phyloP scores from a whole-genome alignment of 1,284 basidiomycete genomes.

The Cutaneotrichosporon dermatis region DNA sequence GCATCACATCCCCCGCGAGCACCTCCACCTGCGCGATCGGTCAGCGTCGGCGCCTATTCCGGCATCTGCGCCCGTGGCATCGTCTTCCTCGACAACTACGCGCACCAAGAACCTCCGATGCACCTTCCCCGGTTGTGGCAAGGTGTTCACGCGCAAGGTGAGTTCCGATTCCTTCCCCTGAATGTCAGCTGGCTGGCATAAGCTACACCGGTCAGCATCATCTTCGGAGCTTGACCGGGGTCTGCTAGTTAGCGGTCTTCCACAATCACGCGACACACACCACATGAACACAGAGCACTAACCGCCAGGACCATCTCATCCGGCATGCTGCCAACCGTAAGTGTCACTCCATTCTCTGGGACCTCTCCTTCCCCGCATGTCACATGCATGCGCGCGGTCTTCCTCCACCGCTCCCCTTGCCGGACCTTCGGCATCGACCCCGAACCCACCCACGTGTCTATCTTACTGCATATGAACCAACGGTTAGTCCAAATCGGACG shows the following conservation, averaged over 20 bases:
- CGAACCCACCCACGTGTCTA: too few species aligned
- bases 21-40: neutral
- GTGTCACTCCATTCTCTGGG: conserved; percentile 4
- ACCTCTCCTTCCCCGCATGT: too few species aligned
- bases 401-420: too few species aligned
- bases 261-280: too few species aligned
- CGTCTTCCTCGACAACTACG: neutral
- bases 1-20: neutral
- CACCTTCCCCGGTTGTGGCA: conserved; percentile 27
- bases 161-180: conserved; percentile 5
- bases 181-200: neutral
- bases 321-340: conserved; percentile 43
- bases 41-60: too few species aligned
- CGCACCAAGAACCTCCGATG: conserved; percentile 16
- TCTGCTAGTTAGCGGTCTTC: too few species aligned
- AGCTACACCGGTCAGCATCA: too few species aligned
- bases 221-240: too few species aligned
- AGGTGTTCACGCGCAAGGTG: conserved; percentile 42
- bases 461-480: too few species aligned
- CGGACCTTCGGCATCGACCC: too few species aligned
- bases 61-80: neutral
- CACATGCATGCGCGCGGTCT: too few species aligned
- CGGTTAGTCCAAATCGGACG: too few species aligned
- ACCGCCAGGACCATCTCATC: conserved; percentile 35
- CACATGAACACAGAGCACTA: neutral